These are phyloP conservation scores for Colletotrichum destructivum DNA, from an alignment of 2,329 filamentous ascomycete genomes.

Conservation along the genomic window DNA sequence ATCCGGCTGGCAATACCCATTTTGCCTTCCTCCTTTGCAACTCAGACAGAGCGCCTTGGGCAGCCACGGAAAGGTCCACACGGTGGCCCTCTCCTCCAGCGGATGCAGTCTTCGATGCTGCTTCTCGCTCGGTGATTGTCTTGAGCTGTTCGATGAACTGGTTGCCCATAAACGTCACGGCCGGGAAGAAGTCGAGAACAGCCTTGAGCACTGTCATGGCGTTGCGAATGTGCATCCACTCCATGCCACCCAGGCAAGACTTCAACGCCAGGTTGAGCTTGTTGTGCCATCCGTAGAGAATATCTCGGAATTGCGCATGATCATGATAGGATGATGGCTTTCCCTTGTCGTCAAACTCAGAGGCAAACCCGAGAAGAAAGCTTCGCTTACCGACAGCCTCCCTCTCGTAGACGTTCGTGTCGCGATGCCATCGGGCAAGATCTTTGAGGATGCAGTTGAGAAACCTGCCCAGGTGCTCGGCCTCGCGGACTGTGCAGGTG, in stretches of 20 bases:
- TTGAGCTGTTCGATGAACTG: constrained; percentile 76
- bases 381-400: constrained; percentile 76
- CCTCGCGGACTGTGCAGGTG: constrained; percentile 89
- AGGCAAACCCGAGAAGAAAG: constrained; percentile 81
- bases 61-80: constrained; percentile 82
- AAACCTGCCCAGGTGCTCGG: constrained; percentile 93
- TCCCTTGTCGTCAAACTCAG: constrained; percentile 78
- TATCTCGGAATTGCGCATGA: constrained; percentile 87
- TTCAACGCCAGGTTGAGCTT: constrained; percentile 85
- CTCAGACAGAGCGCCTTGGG: constrained; percentile 79
- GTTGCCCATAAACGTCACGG: constrained; percentile 88
- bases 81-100: constrained; percentile 72
- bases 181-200: constrained; percentile 86
- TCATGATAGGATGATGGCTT: constrained; percentile 81
- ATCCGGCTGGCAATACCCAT: constrained; percentile 83
- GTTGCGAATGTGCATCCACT: constrained; percentile 99
- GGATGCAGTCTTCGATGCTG: constrained; percentile 61
- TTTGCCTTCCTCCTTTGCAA: constrained; percentile 76
- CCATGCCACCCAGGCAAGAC: constrained; percentile 82
- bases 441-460: constrained; percentile 86
- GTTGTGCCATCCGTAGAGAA: constrained; percentile 93
- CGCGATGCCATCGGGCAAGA: constrained; percentile 83
- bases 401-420: constrained; percentile 77
- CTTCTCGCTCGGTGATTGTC: constrained; percentile 75
- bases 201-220: constrained; percentile 91